Base-by-base conservation (phyloP, 2,329 filamentous ascomycete genomes). In the Alternaria triticina region DNA sequence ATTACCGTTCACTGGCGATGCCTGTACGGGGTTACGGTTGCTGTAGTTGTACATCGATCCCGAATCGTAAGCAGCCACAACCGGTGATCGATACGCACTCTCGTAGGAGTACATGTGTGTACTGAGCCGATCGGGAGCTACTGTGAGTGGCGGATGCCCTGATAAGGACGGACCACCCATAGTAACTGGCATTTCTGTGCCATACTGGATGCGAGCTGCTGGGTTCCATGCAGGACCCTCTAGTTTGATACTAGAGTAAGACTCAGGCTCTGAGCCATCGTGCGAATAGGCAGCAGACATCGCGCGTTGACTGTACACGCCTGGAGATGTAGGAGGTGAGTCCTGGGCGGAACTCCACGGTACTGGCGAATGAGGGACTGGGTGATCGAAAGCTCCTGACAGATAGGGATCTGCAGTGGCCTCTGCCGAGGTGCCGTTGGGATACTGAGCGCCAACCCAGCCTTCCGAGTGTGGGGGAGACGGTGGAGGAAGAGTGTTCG, bases 211-310 rank as follows among this genome's bases (percentile, higher is more conserved):
- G 30, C 66, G 67, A 27, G 65, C 68, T 15, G 76, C 74, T 30
- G 71, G 59, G 23, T 59, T 57, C 77, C 77, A 80, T 7, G 64
- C 67, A 2, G 71, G 59, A 22, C 67, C 65, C 49, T 78, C 77
- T 7, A 74, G 57, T 59, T 77, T 79, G 52, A 79, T 64, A 5
- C 59, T 61, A 27, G 74, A 62, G 46, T 73, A 78, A 15, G 30
- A 20, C 5, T 61, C 59, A n/a, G 70, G 64, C 17, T 77, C 74
- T 5, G 75, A 73, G 20, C 70, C 72, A 46, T 71, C 70, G 9
- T 74, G 74, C n/a, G 79, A 79, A 59, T 75, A 79, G 11, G 74
- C 67, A 8, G 73, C 67, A 10, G 78, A 78, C 67, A 76, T 74
- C 27, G 72, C 75, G 33, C 76, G 70, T 40, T 70, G 30, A 36